A percentile compares a stretch with the other conserved stretches of the same genome.
Evolutionary conservation across 1,139 yeast genomes (phyloP).

Genomic region (Scheffersomyces illinoinensis): DNA sequence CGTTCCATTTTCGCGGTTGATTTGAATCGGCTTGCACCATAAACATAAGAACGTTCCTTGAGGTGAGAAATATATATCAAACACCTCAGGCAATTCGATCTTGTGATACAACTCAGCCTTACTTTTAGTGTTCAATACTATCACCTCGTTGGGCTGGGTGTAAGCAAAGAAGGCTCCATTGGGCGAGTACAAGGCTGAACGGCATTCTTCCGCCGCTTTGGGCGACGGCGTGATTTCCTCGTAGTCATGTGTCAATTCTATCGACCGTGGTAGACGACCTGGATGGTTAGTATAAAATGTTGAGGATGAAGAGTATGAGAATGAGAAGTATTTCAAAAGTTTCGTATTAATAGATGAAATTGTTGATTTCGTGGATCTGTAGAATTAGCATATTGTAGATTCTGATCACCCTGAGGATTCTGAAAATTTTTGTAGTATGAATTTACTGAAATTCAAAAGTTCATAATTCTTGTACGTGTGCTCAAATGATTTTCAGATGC

Average conservation of each 20-base stretch:
- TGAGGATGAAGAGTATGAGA: not conserved
- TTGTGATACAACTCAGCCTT: slow-evolving; percentile 35
- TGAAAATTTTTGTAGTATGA: not conserved
- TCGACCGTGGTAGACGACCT: slow-evolving; percentile 20
- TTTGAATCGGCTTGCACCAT: slow-evolving; percentile 84
- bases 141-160: slow-evolving; percentile 57
- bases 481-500: not conserved
- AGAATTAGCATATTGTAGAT: not conserved
- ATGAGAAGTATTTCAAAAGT: not conserved
- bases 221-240: slow-evolving; percentile 17
- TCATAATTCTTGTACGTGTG: not conserved
- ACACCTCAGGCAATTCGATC: slow-evolving; percentile 60
- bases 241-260: slow-evolving; percentile 18
- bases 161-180: slow-evolving; percentile 59
- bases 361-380: not conserved
- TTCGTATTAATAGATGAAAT: not conserved
- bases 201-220: slow-evolving; percentile 36
- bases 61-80: slow-evolving; percentile 86
- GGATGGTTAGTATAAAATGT: slow-evolving; percentile 9
- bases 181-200: slow-evolving; percentile 51
- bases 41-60: slow-evolving; percentile 81
- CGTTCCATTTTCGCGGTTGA: slow-evolving; percentile 61
- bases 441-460: not conserved
- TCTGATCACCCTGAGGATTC: not conserved
- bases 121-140: slow-evolving; percentile 55